phyloP scores from a whole-genome alignment of 495 filamentous ascomycete species.

The Aspergillus avenaceus region DNA sequence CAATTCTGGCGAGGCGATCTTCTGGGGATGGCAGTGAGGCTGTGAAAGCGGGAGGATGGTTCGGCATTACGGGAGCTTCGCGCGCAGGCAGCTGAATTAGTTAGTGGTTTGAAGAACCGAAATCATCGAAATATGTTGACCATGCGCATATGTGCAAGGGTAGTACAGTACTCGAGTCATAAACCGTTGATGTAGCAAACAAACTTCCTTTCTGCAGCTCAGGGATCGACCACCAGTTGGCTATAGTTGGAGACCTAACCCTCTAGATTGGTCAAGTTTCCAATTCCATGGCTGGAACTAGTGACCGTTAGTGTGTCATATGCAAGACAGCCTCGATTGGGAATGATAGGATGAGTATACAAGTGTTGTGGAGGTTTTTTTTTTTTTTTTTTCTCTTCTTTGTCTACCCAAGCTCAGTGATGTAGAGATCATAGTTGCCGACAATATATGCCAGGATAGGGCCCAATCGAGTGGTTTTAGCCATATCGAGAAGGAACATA shows the following conservation, averaged over 20 bases:
- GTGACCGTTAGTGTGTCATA: background rate
- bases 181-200: background rate
- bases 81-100: too few species aligned
- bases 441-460: background rate
- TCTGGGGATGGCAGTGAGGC: too few species aligned
- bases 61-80: too few species aligned
- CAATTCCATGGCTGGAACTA: background rate
- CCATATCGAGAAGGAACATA: background rate
- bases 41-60: too few species aligned
- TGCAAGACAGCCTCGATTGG: background rate
- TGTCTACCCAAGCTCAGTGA: too few species aligned
- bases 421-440: too few species aligned
- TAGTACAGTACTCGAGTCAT: too few species aligned
- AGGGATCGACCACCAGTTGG: background rate
- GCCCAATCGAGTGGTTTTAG: background rate
- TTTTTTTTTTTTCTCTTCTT: too few species aligned
- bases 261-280: background rate
- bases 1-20: too few species aligned
- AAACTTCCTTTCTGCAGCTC: background rate
- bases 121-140: background rate
- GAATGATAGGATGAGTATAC: too few species aligned
- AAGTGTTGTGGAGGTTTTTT: too few species aligned
- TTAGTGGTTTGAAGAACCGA: background rate
- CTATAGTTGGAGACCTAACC: background rate
- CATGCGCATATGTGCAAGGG: background rate